phyloP scores from a whole-genome alignment of 441 rosid genomes.

The Corymbia calophylla region DNA sequence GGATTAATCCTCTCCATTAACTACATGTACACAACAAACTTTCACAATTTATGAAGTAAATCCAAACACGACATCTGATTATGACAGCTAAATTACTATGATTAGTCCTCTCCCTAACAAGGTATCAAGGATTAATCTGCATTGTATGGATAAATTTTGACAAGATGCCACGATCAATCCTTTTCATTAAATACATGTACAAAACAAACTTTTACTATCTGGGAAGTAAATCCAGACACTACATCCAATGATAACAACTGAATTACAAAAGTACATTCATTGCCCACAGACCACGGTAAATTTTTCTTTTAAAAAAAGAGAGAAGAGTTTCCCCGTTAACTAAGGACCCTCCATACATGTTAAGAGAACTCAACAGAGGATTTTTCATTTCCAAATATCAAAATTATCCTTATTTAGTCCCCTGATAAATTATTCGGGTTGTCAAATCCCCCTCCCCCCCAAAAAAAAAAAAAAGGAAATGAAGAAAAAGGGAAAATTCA shows the following conservation, averaged over 20 bases:
- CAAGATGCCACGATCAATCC: background rate
- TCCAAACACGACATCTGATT: background rate
- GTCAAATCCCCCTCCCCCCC: background rate
- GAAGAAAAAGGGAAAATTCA: background rate
- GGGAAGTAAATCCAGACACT: background rate
- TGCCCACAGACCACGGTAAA: too few species aligned
- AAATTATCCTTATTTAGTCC: background rate
- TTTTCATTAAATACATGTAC: background rate
- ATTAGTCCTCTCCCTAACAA: background rate
- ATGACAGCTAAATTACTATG: background rate
- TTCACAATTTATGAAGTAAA: background rate
- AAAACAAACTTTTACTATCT: background rate
- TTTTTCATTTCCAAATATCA: background rate
- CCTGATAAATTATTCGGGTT: background rate
- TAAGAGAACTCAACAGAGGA: background rate
- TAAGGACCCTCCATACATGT: background rate
- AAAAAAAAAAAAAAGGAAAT: background rate
- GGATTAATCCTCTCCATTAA: background rate
- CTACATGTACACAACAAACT: too few species aligned
- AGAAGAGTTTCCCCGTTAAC: background rate
- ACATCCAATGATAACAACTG: rapidly evolving
- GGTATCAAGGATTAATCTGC: background rate
- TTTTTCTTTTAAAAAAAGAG: too few species aligned
- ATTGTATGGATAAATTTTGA: background rate
- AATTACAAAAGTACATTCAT: background rate